Base-by-base conservation (phyloP, 345 rosid species). In the Mangifera indica region DNA sequence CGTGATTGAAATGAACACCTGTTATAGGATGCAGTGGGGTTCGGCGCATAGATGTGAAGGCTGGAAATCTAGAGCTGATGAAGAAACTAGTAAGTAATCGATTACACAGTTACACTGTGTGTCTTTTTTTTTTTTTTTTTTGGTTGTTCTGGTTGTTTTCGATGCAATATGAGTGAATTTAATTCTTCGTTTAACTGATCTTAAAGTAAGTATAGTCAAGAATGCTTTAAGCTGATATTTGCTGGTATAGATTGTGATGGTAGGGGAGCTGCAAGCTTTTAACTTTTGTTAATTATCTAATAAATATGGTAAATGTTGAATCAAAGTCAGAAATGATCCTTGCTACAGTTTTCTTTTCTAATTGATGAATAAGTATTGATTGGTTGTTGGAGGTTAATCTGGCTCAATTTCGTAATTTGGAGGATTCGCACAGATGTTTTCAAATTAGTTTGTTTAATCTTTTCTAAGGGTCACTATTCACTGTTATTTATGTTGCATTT, bases 1-100 rank as follows among this genome's bases (percentile, higher is more conserved):
- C 1, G 95, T 92, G 58, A 94, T 94, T 77, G 98, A 94, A 78
- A 96, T 85, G 91, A 94, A 94, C 75, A 94, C 95, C 73, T 94
- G 98, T 62, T 94, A 90, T 59, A 80, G 97, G 67, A 90, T 90
- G 97, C 98, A 94, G 64, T 94, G 98, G 98, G 97, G 98, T 3
- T 66, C 87, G 26, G 88, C 94, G 5, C 74, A 81, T 80, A 84
- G 98, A 9, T 94, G 98, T 59, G 98, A 88, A 74, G 97, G 98
- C 22, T 92, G 96, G 97, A 83, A 74, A 60, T 91, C 97, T 29
- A 86, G 80, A 83, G 85, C 87, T 59, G 91, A 88, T 24, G 97
- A 94, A 55, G 98, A 94, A 81, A 93, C 97, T 63, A 88, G 98
- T 93, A 67, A 82, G 78, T 83, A 86, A 63, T 14, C 56, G 46